Evolutionary conservation across 108 stramenopile genomes (phyloP).

Genomic region (Pseudonitzschia pungens): DNA sequence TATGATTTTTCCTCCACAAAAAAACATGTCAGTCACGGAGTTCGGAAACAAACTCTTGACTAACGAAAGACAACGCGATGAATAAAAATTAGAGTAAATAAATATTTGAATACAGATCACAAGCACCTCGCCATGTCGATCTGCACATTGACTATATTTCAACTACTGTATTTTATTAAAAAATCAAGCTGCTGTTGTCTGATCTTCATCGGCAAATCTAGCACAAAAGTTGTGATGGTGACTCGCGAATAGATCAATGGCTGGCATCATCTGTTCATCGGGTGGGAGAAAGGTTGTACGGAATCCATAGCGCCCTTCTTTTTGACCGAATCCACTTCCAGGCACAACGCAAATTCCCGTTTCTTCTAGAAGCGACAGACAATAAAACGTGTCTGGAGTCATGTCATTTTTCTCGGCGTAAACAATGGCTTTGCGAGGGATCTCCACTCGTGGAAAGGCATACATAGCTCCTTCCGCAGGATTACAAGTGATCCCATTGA

Average conservation of each 20-base stretch:
- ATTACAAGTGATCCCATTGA: slow-evolving; percentile 91
- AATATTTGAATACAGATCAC: too few species aligned
- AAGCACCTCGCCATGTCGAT: too few species aligned
- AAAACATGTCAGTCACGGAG: too few species aligned
- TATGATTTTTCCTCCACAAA: too few species aligned
- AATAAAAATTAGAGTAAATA: too few species aligned
- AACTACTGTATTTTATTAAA: too few species aligned
- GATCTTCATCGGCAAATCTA: slow-evolving; percentile 33
- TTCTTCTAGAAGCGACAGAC: slow-evolving; percentile 81
- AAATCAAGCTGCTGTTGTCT: too few species aligned
- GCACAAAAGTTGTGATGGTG: slow-evolving; percentile 87
- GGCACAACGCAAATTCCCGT: slow-evolving; percentile 97
- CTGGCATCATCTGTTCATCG: slow-evolving; percentile 71
- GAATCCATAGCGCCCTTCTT: slow-evolving; percentile 90
- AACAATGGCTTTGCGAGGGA: slow-evolving; percentile 80
- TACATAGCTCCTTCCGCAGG: slow-evolving; percentile 96
- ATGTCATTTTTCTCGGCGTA: slow-evolving; percentile 67
- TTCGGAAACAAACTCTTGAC: too few species aligned
- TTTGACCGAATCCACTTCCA: slow-evolving; percentile 95
- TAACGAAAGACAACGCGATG: too few species aligned
- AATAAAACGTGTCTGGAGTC: slow-evolving; percentile 93
- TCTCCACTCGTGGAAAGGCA: slow-evolving; percentile 86
- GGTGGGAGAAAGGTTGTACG: slow-evolving; percentile 96
- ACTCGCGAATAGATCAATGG: slow-evolving; percentile 67
- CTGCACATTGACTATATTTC: too few species aligned